Evolutionary conservation across 2,329 filamentous ascomycete species (phyloP), one percentile per base, ranked within the genome.

Genomic region (Fusarium cicatricum): DNA sequence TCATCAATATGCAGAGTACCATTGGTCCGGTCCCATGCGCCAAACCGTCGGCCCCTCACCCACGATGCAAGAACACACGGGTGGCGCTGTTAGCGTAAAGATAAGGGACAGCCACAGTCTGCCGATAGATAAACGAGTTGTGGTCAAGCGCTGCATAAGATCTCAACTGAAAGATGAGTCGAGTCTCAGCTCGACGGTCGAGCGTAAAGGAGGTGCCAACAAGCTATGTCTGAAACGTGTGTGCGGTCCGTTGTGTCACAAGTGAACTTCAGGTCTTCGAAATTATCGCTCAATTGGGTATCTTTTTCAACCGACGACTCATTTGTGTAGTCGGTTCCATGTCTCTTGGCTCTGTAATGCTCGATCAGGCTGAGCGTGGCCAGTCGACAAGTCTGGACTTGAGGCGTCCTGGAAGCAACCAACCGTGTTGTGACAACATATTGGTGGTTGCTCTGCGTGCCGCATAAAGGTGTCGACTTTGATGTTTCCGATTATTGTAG

Each of bases 21-120:
- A 10, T 26, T 26, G 6, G 23, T 8, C 9, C 23, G 9, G 23
- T 3, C 23, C 23, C 23, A 26, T 26, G 23, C 23, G 9, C 23
- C 23, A 26, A 26, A 26, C 23, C 23, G 23, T 26, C 23, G 23
- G 5, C 5, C 9, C 23, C 9, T 26, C 23, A 23, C 21, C 21
- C 21, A 23, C 60, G 56, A 63, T 58, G n/a, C n/a, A n/a, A n/a
- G n/a, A n/a, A n/a, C n/a, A n/a, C n/a, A n/a, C n/a, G 42, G 55
- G 60, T 64, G 57, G 58, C 54, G 46, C 51, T 34, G 32, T 60
- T 65, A 62, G 61, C 49, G 58, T 33, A 52, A 17, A 63, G 65
- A 68, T 68, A 67, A 67, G 65, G 34, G 44, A 49, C 28, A 37
- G n/a, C 48, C 43, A 48, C 34, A 16, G 17, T 26, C 46, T 41